A percentile compares a stretch with the other conserved stretches of the same genome.
Evolutionary conservation across 1,284 basidiomycete genomes (phyloP).

Genomic region (Cutaneotrichosporon daszewskae): DNA sequence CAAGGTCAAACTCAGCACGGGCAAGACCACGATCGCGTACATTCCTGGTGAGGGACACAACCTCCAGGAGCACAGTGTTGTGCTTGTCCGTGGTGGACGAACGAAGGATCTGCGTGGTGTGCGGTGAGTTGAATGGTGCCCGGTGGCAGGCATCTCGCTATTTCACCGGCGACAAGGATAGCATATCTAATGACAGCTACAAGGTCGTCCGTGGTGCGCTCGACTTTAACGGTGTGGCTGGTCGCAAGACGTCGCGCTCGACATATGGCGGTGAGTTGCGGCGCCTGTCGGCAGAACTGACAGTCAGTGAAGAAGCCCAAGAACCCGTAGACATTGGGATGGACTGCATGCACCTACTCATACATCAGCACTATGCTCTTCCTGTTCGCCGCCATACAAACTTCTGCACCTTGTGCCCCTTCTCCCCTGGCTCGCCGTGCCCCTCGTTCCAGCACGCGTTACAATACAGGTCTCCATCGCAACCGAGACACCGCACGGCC

Average conservation of each 20-base stretch:
- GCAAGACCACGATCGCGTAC: slow-evolving; percentile 85
- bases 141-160: not conserved
- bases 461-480: slow-evolving; percentile 43
- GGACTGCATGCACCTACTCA: not conserved
- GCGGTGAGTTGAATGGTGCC: slow-evolving; percentile 55
- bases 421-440: slow-evolving; percentile 3
- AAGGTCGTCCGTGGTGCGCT: slow-evolving; percentile 89
- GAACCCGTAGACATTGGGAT: not conserved
- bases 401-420: slow-evolving; percentile 8
- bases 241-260: slow-evolving; percentile 73
- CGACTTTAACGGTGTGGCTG: slow-evolving; percentile 87
- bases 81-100: slow-evolving; percentile 86
- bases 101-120: slow-evolving; percentile 97
- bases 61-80: slow-evolving; percentile 94
- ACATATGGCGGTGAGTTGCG: slow-evolving; percentile 66
- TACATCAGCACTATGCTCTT: not conserved
- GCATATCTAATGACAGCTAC: slow-evolving; percentile 65
- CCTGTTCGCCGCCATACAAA: slow-evolving; percentile 5
- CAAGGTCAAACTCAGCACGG: slow-evolving; percentile 84
- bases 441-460: slow-evolving; percentile 33
- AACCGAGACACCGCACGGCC: slow-evolving; percentile 33
- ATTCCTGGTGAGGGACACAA: slow-evolving; percentile 98
- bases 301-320: not conserved
- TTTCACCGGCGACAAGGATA: not conserved
- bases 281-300: not conserved